Base-by-base conservation (phyloP, 2,329 filamentous ascomycete genomes). In the Cryphonectria radicalis region DNA sequence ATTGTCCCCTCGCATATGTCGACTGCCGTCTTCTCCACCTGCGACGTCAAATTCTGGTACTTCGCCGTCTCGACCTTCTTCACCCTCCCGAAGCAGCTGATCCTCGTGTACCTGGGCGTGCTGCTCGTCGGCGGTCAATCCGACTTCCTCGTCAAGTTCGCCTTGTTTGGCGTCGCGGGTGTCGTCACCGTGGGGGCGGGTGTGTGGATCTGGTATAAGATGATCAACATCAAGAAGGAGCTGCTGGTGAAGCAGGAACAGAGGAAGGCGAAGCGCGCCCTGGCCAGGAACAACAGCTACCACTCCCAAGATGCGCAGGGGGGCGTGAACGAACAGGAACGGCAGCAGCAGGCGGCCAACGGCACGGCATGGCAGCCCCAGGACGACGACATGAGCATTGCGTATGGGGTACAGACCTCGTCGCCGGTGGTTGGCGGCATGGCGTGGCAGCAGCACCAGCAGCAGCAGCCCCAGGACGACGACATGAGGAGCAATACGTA, bases 21-120 rank as follows among this genome's bases (percentile, higher is more conserved):
- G 5, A 83, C 81, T 1, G 81, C 81, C n/a, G 80, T 83, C 40
- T 83, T 83, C 72, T 80, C 81, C 13, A 82, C 81, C 40, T 82
- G 81, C 76, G 79, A 81, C 69, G 80, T 83, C 53, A 80, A 78
- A 63, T 83, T 83, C 75, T 82, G 81, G 80, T 74, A 78, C 68
- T 83, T 81, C 66, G 77, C 79, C 69, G 68, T 83, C 64, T 80
- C 82, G 3, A 83, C 81, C 22, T 79, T 82, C 73, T 69, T 83
- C 55, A 82, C 81, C 7, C 76, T 83, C 2, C 81, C 82, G 3
- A 83, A 83, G 73, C 81, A 83, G 72, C 78, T 83, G 70, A 78
- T 83, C 53, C 77, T 83, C 65, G 81, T 83, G 40, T 83, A 83
- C 70, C 74, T 83, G 5, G 82, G 81, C 40, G 80, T 82, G 7